Percentiles rank a stretch among this genome's conserved stretches.
phyloP scores from a whole-genome alignment of 306 rosid species.

The Trifolium fragiferum region DNA sequence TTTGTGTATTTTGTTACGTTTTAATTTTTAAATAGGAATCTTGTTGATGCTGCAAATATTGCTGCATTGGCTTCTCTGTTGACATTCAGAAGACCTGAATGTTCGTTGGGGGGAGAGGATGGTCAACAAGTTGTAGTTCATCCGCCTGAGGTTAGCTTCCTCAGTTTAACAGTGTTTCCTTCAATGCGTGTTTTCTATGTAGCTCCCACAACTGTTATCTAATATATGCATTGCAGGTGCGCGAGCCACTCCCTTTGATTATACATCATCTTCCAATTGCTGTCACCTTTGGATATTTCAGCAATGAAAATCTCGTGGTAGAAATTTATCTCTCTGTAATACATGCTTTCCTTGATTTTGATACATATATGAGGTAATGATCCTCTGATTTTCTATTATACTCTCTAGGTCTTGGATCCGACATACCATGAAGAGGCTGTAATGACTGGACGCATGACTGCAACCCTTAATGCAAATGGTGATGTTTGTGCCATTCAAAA shows the following conservation, averaged over 20 bases:
- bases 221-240: slow-evolving; percentile 58
- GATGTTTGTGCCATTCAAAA: slow-evolving; percentile 94
- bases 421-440: slow-evolving; percentile 85
- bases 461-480: slow-evolving; percentile 78
- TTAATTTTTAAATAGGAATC: slow-evolving; percentile 57
- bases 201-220: not conserved
- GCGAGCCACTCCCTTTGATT: slow-evolving; percentile 85
- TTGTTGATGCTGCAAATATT: slow-evolving; percentile 88
- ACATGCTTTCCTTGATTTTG: not conserved
- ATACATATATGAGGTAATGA: not conserved
- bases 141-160: slow-evolving; percentile 76
- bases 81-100: slow-evolving; percentile 88
- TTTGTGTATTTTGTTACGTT: not conserved
- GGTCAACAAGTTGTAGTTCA: slow-evolving; percentile 86
- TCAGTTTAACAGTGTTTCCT: not conserved
- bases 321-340: not conserved
- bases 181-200: not conserved
- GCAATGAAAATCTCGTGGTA: slow-evolving; percentile 71
- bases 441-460: slow-evolving; percentile 92
- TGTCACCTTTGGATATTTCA: slow-evolving; percentile 84
- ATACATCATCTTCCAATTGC: slow-evolving; percentile 95
- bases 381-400: slow-evolving; percentile 22
- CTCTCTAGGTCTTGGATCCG: slow-evolving; percentile 83
- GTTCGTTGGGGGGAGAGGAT: slow-evolving; percentile 82
- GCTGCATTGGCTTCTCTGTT: slow-evolving; percentile 82